Base-by-base conservation (phyloP, 129 eudicot species). In the Heracleum sosnowskyi region DNA sequence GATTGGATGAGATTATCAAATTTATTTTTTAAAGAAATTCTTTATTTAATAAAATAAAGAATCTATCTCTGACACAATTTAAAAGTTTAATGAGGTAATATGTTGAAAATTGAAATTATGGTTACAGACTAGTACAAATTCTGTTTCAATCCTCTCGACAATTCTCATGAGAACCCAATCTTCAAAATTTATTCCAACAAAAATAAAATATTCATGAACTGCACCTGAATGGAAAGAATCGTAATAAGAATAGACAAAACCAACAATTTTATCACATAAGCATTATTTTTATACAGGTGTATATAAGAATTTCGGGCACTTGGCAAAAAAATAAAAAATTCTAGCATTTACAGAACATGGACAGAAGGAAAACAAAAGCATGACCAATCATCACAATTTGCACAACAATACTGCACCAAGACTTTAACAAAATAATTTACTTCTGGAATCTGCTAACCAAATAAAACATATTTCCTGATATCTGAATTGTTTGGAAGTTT, bases 281-380 rank as follows among this genome's bases (percentile, higher is more conserved):
- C 33, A 60, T 60, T 60, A 60, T 60, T 8, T 8, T 60, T 60
- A 11, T 60, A 60, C 68, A 60, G 4, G 33, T 33, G 68, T 11
- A 26, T 60, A 26, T n/a, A 60, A 80, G 62, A 72, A 29, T 20
- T 74, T n/a, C n/a, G n/a, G n/a, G n/a, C n/a, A n/a, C n/a, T n/a
- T n/a, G n/a, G n/a, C n/a, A n/a, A n/a, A n/a, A n/a, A n/a, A n/a
- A n/a, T n/a, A n/a, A n/a, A n/a, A n/a, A n/a, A n/a, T n/a, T 74
- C 5, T 46, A 74, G 39, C 57, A 74, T 73, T 46, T 69, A 63
- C 79, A 80, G 5, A 62, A 41, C 34, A 74, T 33, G 17, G 33
- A 72, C 79, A 80, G 24, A 74, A 16, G 35, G 33, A 72, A 72
- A 72, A 40, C 22, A 62, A 75, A 26, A 13, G 29, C 18, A 26